These are phyloP conservation scores for Isoetes engelmannii DNA, from an alignment of 83 land plant genomes.

Conservation along the genomic window DNA sequence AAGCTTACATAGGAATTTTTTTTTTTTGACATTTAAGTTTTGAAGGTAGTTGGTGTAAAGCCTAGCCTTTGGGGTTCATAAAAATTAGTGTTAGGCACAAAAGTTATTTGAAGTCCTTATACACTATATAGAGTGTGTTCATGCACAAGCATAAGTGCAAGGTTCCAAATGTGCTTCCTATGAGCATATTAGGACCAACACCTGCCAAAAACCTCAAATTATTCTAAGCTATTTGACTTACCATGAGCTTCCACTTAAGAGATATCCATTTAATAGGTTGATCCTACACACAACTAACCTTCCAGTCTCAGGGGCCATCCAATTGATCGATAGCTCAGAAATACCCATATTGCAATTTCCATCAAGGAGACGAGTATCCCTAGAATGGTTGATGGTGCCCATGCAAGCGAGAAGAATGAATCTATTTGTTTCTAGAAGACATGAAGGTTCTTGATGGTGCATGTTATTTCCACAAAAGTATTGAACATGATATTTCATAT, in stretches of 20 bases:
- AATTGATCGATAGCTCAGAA: constrained; percentile 14
- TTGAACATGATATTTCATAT: constrained; percentile 23
- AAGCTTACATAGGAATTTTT: too few relatives aligned
- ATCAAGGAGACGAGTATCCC: constrained; percentile 13
- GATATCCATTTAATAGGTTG: too few relatives aligned
- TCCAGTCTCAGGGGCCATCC: constrained; percentile 26
- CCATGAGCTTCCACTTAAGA: too few relatives aligned
- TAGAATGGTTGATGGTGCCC: constrained; percentile 19
- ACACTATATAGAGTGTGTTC: too few relatives aligned
- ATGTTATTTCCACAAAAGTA: constrained; percentile 17
- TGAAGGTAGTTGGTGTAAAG: too few relatives aligned
- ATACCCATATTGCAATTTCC: constrained; percentile 18
- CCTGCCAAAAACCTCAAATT: constrained; percentile 51
- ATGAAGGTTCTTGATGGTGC: constrained; percentile 11
- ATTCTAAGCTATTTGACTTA: constrained; percentile 56
- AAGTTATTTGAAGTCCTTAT: too few relatives aligned
- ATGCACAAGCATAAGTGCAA: constrained; percentile 42
- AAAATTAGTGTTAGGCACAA: too few relatives aligned
- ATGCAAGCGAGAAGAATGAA: constrained; percentile 17
- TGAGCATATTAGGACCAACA: constrained; percentile 51
- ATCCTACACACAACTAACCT: too few relatives aligned
- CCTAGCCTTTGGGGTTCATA: too few relatives aligned
- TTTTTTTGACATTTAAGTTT: too few relatives aligned
- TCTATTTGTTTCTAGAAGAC: constrained; percentile 30
- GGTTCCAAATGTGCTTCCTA: constrained; percentile 53